Percentiles rank a stretch among this genome's conserved stretches.
Evolutionary conservation across 2,329 filamentous ascomycete genomes (phyloP).

Genomic region (Phoma herbarum): DNA sequence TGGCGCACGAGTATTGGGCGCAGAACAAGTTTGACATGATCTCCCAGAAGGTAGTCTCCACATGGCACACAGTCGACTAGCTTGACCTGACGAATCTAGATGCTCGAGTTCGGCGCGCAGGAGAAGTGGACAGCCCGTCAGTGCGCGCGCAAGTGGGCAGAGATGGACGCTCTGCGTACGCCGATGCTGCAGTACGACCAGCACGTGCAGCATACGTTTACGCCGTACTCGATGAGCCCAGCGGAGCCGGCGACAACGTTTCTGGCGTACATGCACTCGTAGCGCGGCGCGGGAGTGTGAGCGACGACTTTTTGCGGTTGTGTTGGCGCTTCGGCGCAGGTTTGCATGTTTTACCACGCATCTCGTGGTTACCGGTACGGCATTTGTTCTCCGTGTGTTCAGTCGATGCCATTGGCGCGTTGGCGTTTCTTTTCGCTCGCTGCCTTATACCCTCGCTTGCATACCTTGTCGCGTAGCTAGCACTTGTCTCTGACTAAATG

Average conservation of each 20-base stretch:
- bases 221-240: conserved; percentile 50
- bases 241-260: conserved; percentile 42
- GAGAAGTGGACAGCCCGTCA: conserved; percentile 62
- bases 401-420: conserved; percentile 3
- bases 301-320: not conserved
- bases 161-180: conserved; percentile 47
- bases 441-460: conserved; percentile 23
- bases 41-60: conserved; percentile 54
- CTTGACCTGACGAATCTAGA: conserved; percentile 49
- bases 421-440: conserved; percentile 6
- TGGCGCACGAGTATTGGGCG: conserved; percentile 63
- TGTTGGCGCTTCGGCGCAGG: not conserved
- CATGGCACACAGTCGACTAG: no score
- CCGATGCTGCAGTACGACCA: conserved; percentile 48
- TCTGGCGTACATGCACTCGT: conserved; percentile 42
- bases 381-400: not conserved
- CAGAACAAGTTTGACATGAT: conserved; percentile 65
- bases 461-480: not conserved
- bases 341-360: no score
- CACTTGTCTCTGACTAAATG: conserved; percentile 6
- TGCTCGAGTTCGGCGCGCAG: conserved; percentile 60
- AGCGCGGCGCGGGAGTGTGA: not conserved
- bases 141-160: conserved; percentile 62
- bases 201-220: conserved; percentile 42
- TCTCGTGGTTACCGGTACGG: no score